Conservation (phyloP, 2,329 filamentous ascomycete species). For the Stemphylium vesicarium region DNA sequence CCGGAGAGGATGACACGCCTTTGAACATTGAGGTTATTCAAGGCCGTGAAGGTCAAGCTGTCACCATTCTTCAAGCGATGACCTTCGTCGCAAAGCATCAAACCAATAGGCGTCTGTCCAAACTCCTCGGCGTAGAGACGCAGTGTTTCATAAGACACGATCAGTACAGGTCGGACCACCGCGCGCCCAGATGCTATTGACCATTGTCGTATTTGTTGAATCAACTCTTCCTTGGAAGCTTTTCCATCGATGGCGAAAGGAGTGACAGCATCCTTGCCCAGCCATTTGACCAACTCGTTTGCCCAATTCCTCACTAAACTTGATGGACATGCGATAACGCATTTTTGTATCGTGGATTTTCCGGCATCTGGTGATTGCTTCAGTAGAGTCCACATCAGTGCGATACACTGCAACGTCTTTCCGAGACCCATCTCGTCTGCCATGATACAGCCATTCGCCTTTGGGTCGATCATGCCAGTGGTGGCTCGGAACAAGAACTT, state of each 20-base stretch:
- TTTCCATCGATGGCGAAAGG: slow-evolving; percentile 98
- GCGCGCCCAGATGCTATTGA: slow-evolving; percentile 88
- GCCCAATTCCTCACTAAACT: slow-evolving; percentile 98
- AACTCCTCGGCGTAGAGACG: slow-evolving; percentile 90
- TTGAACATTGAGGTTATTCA: slow-evolving; percentile 89
- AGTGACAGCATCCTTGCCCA: slow-evolving; percentile 86
- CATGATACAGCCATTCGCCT: slow-evolving; percentile 98
- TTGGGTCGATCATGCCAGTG: slow-evolving; percentile 91
- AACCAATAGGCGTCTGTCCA: slow-evolving; percentile 85
- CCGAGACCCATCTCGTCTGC: slow-evolving; percentile 98
- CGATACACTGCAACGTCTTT: slow-evolving; percentile 96
- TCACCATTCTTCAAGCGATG: slow-evolving; percentile 97
- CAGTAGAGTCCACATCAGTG: slow-evolving; percentile 93
- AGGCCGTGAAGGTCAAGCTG: slow-evolving; percentile 89
- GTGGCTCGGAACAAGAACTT: slow-evolving; percentile 96
- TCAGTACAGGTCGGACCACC: slow-evolving; percentile 90
- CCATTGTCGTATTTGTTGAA: slow-evolving; percentile 90
- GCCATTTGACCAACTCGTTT: slow-evolving; percentile 95
- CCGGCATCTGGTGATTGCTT: slow-evolving; percentile 97
- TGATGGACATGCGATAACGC: slow-evolving; percentile 94
- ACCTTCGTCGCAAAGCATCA: slow-evolving; percentile 95
- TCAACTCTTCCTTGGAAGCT: slow-evolving; percentile 91
- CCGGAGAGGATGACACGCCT: slow-evolving; percentile 93
- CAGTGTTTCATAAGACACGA: slow-evolving; percentile 96
- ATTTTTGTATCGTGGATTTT: slow-evolving; percentile 92